Conservation (phyloP, 108 stramenopile species). For the Skeletonema potamos region DNA sequence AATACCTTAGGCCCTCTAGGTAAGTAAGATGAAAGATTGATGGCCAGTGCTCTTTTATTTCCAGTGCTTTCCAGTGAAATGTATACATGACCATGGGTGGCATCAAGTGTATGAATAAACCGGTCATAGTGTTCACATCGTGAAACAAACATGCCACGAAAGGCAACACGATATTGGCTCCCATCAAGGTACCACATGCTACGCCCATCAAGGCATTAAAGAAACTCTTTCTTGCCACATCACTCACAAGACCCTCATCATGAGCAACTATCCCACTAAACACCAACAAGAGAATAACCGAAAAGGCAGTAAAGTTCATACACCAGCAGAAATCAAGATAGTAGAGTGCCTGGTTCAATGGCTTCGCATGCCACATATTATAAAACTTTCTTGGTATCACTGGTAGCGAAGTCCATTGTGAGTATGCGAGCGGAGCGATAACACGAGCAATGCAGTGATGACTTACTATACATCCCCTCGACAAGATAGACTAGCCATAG, state of each 20-base stretch:
- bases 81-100: constrained; percentile 62
- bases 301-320: constrained; percentile 44
- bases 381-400: constrained; percentile 41
- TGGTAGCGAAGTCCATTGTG: too few relatives aligned
- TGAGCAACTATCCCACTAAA: neutral
- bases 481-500: constrained; percentile 52
- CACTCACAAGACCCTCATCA: constrained; percentile 10
- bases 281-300: constrained; percentile 18
- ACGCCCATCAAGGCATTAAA: constrained; percentile 47
- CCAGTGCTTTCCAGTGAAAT: constrained; percentile 45
- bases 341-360: constrained; percentile 51
- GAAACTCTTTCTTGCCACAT: constrained; percentile 11
- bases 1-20: constrained; percentile 34
- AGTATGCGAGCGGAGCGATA: too few relatives aligned
- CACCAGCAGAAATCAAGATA: constrained; percentile 65
- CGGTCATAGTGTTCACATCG: constrained; percentile 52
- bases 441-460: too few relatives aligned
- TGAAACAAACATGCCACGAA: constrained; percentile 65
- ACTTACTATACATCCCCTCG: constrained; percentile 35
- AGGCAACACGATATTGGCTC: constrained; percentile 48
- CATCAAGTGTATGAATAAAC: constrained; percentile 60
- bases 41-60: constrained; percentile 49
- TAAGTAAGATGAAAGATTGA: constrained; percentile 42
- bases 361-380: constrained; percentile 39
- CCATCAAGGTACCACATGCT: constrained; percentile 51